Evolutionary conservation across 805 yeast species (phyloP), one percentile per base, ranked within the genome.

Genomic region (Candida khao-thaluensis): DNA sequence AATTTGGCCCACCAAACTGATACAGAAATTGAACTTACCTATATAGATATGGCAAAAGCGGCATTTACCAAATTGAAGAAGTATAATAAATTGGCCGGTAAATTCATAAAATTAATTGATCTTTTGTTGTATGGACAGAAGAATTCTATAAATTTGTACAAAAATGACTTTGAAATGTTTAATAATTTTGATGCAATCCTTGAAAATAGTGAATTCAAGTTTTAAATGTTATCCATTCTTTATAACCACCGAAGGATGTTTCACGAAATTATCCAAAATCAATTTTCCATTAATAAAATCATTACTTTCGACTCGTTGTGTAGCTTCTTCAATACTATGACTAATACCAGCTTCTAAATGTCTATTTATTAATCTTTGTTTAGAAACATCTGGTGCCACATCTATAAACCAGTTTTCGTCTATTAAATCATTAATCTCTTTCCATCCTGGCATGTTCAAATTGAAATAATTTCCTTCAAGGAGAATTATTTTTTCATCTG

Each of bases 391-490:
- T 16, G 60, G 64, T 20, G 70, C 72, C 3, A 77, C 71, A 5
- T 63, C 56, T 3, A 86, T 70, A 41, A 74, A 70, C 78, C 80
- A 78, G 17, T 68, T 59, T 36, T 77, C 72, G 32, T 64, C 59
- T 4, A 64, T 66, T 16, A 61, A 49, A 6, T 51, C 39, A 2
- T 67, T 53, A n/a, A 83, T 74, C 14, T 60, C 56, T 35, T 52
- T 41, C 95, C 96, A 88, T 11, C 77, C 76, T 22, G 69, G 74
- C 24, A 72, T 71, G 24, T 73, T 54, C 37, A 86, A 64, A 34
- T 81, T 69, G 7, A 88, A 66, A 56, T 89, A 88, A 36, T 82
- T 66, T 0, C 96, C 96, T 55, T 88, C 96, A 29, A 86, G 53
- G 3, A 88, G 70, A 3, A 88, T 59, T 1, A 87, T 71, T 41